Percentiles rank a stretch among this genome's conserved stretches.
These are phyloP conservation scores for Pythium grandisporangium DNA, from an alignment of 352 stramenopile genomes.

Conservation along the genomic window DNA sequence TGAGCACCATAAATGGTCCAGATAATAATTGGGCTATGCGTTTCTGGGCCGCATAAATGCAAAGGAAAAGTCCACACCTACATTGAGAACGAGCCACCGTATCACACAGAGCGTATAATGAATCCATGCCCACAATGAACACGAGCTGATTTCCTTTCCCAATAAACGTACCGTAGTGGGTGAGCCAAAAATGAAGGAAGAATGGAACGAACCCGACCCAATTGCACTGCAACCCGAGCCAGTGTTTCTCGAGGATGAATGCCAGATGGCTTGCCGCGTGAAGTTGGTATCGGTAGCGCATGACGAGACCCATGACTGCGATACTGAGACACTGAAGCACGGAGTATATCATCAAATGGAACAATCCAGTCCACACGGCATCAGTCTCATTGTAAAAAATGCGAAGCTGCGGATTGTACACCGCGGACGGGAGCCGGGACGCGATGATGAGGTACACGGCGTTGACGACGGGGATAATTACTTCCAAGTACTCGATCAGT, in stretches of 20 bases:
- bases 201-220: conserved; percentile 2
- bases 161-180: conserved; percentile 8
- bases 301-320: neutral
- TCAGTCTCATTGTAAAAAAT: conserved; percentile 2
- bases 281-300: conserved; percentile 1
- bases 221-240: conserved; percentile 5
- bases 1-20: no score
- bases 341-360: neutral
- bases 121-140: no score
- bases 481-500: conserved; percentile 17
- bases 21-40: no score
- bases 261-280: neutral
- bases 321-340: conserved; percentile 1
- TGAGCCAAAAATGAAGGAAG: conserved; percentile 2
- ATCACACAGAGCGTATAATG: no score
- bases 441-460: conserved; percentile 6
- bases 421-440: neutral
- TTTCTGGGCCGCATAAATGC: no score
- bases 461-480: conserved; percentile 14
- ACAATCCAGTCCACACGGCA: neutral
- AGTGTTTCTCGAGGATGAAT: conserved; percentile 5
- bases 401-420: conserved; percentile 8
- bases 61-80: no score
- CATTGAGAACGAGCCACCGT: no score
- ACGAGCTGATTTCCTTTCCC: no score